Evolutionary conservation across 2,329 filamentous ascomycete species (phyloP).

Genomic region (Monosporascus sp.): DNA sequence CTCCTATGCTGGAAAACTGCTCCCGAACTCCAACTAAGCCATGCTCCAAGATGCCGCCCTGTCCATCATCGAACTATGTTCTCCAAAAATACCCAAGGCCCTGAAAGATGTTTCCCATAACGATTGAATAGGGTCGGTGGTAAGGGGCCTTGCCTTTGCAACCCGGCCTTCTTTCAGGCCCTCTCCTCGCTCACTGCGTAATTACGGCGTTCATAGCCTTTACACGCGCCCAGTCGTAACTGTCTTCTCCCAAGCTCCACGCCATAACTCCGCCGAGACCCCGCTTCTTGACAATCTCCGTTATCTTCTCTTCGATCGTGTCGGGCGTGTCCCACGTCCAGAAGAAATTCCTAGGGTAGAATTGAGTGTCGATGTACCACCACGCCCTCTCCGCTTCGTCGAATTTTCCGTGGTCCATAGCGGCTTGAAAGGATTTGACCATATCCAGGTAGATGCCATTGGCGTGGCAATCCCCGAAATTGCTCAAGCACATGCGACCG

Average conservation of each 20-base stretch:
- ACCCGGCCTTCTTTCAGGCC: background rate
- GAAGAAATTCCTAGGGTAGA: constrained; percentile 29
- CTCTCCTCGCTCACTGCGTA: background rate
- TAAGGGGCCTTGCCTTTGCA: no score
- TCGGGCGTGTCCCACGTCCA: constrained; percentile 52
- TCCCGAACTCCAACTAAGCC: no score
- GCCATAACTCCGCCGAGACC: constrained; percentile 46
- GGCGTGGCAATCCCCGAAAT: background rate
- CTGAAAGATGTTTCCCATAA: no score
- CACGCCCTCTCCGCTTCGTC: constrained; percentile 1
- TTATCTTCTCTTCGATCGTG: constrained; percentile 43
- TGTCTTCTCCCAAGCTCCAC: constrained; percentile 49
- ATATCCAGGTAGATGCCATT: background rate
- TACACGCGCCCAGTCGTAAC: constrained; percentile 36
- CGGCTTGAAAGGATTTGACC: constrained; percentile 5
- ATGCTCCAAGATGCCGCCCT: no score
- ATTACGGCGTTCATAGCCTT: constrained; percentile 27
- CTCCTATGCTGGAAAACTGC: no score
- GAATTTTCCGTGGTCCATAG: background rate
- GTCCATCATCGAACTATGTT: no score
- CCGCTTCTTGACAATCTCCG: constrained; percentile 34
- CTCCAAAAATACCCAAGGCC: no score
- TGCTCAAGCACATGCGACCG: background rate
- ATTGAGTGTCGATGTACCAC: constrained; percentile 5
- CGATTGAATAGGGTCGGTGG: no score